These are phyloP conservation scores for Cryptosporidium felis DNA, from an alignment of 169 alveolate genomes.

Conservation along the genomic window DNA sequence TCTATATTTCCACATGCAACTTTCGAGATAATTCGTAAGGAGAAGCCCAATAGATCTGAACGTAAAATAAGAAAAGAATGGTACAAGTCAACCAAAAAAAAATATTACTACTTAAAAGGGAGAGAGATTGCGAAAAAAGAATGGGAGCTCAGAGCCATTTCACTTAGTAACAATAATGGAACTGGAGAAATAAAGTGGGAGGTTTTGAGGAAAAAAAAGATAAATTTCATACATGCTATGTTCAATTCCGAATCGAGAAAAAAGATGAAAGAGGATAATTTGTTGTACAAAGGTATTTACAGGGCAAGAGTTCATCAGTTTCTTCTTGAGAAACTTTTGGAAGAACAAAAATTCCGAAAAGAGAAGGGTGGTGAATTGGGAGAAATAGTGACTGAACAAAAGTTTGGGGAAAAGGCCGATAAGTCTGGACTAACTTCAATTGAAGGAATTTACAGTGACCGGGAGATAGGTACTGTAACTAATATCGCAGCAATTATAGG, in stretches of 20 bases:
- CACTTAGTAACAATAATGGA: not conserved
- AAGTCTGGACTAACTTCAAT: not conserved
- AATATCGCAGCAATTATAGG: constrained; percentile 42
- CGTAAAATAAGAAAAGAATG: constrained; percentile 28
- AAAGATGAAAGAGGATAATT: constrained; percentile 22
- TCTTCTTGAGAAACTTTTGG: constrained; percentile 13
- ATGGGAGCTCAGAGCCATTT: constrained; percentile 23
- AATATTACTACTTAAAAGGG: constrained; percentile 37
- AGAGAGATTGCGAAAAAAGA: constrained; percentile 13
- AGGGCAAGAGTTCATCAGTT: constrained; percentile 61
- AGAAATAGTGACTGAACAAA: not conserved
- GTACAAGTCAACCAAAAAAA: not conserved
- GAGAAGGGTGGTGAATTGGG: not conserved
- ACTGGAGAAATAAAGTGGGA: constrained; percentile 13
- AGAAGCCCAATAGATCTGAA: not conserved
- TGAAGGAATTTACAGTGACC: constrained; percentile 3
- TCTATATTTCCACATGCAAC: constrained; percentile 45
- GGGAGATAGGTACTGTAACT: constrained; percentile 10
- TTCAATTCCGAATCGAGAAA: constrained; percentile 20
- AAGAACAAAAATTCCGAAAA: not conserved
- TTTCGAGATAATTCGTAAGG: not conserved
- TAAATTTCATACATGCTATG: constrained; percentile 9
- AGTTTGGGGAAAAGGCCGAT: not conserved
- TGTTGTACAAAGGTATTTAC: constrained; percentile 43
- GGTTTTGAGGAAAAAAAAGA: not conserved